These are phyloP conservation scores for Epichloe coenophiala DNA, from an alignment of 2,329 filamentous ascomycete genomes.

Conservation along the genomic window DNA sequence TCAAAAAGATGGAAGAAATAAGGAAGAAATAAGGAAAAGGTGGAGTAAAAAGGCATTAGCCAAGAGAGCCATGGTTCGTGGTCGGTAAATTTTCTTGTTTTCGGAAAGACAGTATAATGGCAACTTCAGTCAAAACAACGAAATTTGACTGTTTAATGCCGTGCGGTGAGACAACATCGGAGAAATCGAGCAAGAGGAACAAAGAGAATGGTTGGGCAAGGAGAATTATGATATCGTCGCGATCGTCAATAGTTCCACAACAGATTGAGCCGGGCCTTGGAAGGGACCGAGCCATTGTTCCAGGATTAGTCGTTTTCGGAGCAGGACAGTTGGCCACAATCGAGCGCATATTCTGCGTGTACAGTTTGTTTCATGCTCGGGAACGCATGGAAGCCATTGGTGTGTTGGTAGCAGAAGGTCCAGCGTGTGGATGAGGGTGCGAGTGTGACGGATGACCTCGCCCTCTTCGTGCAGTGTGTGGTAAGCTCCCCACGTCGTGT, in stretches of 20 bases:
- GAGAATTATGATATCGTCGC: constrained; percentile 2
- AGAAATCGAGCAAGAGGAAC: neutral
- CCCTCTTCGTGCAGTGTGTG: constrained; percentile 31
- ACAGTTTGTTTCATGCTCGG: constrained; percentile 14
- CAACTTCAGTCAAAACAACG: neutral
- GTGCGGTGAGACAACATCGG: neutral
- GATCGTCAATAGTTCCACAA: constrained; percentile 1
- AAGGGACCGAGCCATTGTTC: neutral
- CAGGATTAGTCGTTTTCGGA: neutral
- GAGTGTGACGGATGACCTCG: constrained; percentile 26
- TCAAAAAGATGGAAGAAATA: neutral
- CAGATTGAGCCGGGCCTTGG: neutral
- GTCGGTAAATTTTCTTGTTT: neutral
- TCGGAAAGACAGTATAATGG: neutral
- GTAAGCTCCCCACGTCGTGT: constrained; percentile 55
- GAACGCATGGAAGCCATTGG: constrained; percentile 23
- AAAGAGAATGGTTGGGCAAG: neutral
- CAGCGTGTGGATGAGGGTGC: constrained; percentile 23
- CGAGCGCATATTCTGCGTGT: neutral
- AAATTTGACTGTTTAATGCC: neutral
- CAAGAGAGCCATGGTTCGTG: neutral
- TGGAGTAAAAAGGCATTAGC: neutral
- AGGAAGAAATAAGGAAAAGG: neutral
- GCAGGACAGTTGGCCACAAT: neutral
- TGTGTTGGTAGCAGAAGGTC: constrained; percentile 21